Evolutionary conservation across 75 land plant genomes (phyloP).

Genomic region (Pinus tabuliformis): DNA sequence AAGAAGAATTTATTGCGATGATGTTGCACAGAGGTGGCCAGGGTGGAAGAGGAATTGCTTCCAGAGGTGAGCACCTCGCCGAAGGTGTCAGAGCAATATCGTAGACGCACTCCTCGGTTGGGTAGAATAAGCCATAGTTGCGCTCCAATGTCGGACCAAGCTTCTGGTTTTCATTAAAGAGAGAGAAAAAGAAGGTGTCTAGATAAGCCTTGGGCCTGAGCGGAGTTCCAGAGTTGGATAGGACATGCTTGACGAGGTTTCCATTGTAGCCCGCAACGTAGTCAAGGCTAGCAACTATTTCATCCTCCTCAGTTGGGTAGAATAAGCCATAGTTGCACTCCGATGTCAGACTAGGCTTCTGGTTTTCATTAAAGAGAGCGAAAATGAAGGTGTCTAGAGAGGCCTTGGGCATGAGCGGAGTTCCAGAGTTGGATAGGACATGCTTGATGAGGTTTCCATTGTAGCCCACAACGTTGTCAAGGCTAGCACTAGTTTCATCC

Average conservation of each 20-base stretch:
- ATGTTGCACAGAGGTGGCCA: too few species aligned
- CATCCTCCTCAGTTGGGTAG: conserved; percentile 32
- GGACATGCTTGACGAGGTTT: too few species aligned
- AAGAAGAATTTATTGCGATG: background rate
- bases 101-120: conserved; percentile 30
- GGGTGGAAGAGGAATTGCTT: background rate
- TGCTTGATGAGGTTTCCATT: conserved; percentile 48
- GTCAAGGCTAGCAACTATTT: too few species aligned
- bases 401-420: conserved; percentile 47
- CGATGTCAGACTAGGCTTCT: conserved; percentile 56
- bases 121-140: too few species aligned
- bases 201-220: too few species aligned
- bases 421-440: conserved; percentile 31
- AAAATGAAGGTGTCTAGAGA: conserved; percentile 51
- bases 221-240: too few species aligned
- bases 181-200: too few species aligned
- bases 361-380: conserved; percentile 67
- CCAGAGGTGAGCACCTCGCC: conserved; percentile 13
- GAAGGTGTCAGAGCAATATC: conserved; percentile 14
- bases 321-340: conserved; percentile 74
- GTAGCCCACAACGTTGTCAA: conserved; percentile 51
- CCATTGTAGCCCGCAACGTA: too few species aligned
- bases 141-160: too few species aligned
- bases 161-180: too few species aligned
- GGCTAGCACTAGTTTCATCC: conserved; percentile 38